Evolutionary conservation across 768 basidiomycete genomes (phyloP), one percentile per base, ranked within the genome.

Genomic region (Brasilioporus rufonigricans): DNA sequence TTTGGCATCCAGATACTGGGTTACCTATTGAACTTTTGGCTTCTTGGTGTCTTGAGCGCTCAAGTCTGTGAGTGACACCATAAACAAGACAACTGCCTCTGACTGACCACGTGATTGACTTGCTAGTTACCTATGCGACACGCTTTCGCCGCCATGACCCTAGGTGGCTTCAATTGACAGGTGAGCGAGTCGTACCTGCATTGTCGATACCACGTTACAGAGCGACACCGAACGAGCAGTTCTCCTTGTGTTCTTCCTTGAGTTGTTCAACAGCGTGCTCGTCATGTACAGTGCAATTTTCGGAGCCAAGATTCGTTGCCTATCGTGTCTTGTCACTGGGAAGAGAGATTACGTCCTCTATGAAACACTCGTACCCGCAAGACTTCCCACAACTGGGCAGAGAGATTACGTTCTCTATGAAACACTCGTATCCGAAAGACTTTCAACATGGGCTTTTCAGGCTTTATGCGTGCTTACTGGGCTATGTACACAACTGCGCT

Each of bases 21-120:
- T 6, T 55, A 55, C 53, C 47, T 57, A 29, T 13, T 57, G n/a
- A 57, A 50, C 38, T 57, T 57, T 41, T 43, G 53, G 5, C 36
- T 57, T 14, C 29, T 57, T 6, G 56, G 56, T 5, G 36, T 50
- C 18, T 13, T 57, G 24, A 35, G 29, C 32, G 31, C 45, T 35
- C 56, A 57, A 55, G 38, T 50, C 33, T 57, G 56, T 57, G 6
- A 55, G 53, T 50, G 33, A 21, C 21, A 14, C 27, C 9, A 14
- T 8, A 4, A 19, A 31, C n/a, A 26, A 31, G 6, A n/a, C n/a
- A 31, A n/a, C 36, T 32, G 21, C n/a, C 26, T 10, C 26, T 19
- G 23, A 24, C 56, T 50, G 36, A 50, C 41, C 14, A 33, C 26
- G 16, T 7, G 8, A 58, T 35, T 19, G 13, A 35, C 26, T 19